These are phyloP conservation scores for Cyberlindnera mycetangii DNA, from an alignment of 805 yeast species.

Conservation along the genomic window DNA sequence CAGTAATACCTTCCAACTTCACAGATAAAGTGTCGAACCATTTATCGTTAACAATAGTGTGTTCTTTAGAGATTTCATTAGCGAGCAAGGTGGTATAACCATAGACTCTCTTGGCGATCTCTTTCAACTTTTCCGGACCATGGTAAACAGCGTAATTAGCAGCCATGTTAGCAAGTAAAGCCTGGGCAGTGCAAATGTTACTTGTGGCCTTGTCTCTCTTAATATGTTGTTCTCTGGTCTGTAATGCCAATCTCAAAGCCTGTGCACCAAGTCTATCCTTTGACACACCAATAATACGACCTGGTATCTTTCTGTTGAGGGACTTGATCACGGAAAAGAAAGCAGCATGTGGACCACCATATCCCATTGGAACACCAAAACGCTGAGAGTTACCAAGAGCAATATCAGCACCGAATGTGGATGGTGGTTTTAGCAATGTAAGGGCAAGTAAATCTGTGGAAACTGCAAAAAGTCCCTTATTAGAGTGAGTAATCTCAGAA, in stretches of 20 bases:
- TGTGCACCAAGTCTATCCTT: slow-evolving; percentile 86
- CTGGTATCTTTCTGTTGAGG: slow-evolving; percentile 91
- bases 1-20: slow-evolving; percentile 43
- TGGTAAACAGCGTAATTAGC: slow-evolving; percentile 96
- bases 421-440: slow-evolving; percentile 81
- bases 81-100: slow-evolving; percentile 76
- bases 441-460: slow-evolving; percentile 93
- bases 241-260: slow-evolving; percentile 91
- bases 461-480: slow-evolving; percentile 74
- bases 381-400: slow-evolving; percentile 92
- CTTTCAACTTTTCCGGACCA: slow-evolving; percentile 81
- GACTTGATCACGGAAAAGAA: slow-evolving; percentile 85
- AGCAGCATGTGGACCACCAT: slow-evolving; percentile 99
- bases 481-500: slow-evolving; percentile 62
- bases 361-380: slow-evolving; percentile 97
- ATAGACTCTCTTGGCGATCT: slow-evolving; percentile 74
- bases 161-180: slow-evolving; percentile 90
- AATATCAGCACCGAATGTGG: slow-evolving; percentile 85
- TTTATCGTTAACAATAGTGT: slow-evolving; percentile 50
- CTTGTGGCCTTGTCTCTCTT: slow-evolving; percentile 97
- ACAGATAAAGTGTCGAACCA: slow-evolving; percentile 91
- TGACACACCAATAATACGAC: slow-evolving; percentile 90
- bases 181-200: slow-evolving; percentile 97
- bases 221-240: slow-evolving; percentile 97
- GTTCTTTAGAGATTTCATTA: slow-evolving; percentile 43